Conservation (phyloP, 2,329 filamentous ascomycete genomes). For the Diplodia corticola region DNA sequence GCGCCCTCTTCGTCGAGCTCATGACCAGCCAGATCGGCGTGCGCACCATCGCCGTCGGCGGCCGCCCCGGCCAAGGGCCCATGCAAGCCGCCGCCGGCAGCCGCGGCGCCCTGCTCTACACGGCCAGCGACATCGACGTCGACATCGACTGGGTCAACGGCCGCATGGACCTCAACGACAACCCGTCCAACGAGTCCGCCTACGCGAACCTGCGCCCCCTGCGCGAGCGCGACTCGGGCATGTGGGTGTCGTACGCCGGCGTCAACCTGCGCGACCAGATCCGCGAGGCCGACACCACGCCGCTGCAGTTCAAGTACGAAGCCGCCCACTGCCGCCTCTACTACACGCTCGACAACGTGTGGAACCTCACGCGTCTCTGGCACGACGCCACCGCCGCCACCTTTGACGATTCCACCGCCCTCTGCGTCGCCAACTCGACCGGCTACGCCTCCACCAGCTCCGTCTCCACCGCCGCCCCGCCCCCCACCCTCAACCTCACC, state of each 20-base stretch:
- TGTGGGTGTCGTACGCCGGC: conserved; percentile 28
- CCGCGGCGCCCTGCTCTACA: conserved; percentile 50
- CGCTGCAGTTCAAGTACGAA: conserved; percentile 42
- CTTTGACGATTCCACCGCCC: conserved; percentile 31
- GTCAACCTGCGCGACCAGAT: conserved; percentile 44
- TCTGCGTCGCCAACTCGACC: conserved; percentile 38
- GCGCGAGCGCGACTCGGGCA: conserved; percentile 5
- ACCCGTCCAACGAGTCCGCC: background rate
- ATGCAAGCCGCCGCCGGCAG: conserved; percentile 64
- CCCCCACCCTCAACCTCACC: background rate
- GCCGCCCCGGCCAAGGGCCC: conserved; percentile 51
- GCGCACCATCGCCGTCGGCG: conserved; percentile 57
- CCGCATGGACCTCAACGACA: conserved; percentile 24
- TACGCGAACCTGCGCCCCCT: background rate
- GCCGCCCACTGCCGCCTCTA: conserved; percentile 44
- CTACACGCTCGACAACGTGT: conserved; percentile 39
- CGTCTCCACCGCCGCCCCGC: background rate
- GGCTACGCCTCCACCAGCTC: conserved; percentile 24
- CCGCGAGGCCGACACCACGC: conserved; percentile 32
- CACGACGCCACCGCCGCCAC: conserved; percentile 37
- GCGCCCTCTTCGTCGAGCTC: conserved; percentile 55
- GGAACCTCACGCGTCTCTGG: conserved; percentile 42
- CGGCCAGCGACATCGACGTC: conserved; percentile 38
- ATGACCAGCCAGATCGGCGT: conserved; percentile 53
- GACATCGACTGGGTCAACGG: conserved; percentile 25